Percentiles rank a stretch among this genome's conserved stretches.
Conservation (phyloP, 2,329 filamentous ascomycete genomes). For the Ascochyta koolunga region DNA sequence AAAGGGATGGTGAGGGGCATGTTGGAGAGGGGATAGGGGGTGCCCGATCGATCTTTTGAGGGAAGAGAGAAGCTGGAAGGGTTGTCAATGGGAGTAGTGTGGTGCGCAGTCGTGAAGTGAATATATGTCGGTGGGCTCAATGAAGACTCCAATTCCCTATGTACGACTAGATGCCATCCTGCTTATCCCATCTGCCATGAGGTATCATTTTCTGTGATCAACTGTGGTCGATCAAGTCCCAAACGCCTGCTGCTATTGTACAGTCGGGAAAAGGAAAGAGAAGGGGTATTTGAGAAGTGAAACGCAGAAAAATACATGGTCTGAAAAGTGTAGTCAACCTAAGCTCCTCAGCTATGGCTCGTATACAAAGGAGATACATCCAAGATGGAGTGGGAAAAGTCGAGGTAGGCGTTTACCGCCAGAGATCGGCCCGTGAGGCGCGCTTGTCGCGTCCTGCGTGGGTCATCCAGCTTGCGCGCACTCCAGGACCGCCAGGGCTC, state of each 20-base stretch:
- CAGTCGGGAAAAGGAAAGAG: constrained; percentile 12
- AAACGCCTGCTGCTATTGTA: constrained; percentile 17
- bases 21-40: not conserved
- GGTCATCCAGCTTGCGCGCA: constrained; percentile 41
- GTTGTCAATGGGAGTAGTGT: constrained; percentile 19
- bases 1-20: not conserved
- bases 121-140: not conserved
- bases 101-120: constrained; percentile 19
- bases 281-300: constrained; percentile 24
- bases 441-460: constrained; percentile 42
- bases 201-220: constrained; percentile 1
- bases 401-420: constrained; percentile 24
- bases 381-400: not conserved
- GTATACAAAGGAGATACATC: not conserved
- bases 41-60: constrained; percentile 12
- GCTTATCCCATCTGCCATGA: constrained; percentile 6
- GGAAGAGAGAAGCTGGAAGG: constrained; percentile 15
- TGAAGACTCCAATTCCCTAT: constrained; percentile 14
- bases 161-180: constrained; percentile 12
- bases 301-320: constrained; percentile 1
- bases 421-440: constrained; percentile 43
- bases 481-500: constrained; percentile 23
- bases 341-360: no score
- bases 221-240: not conserved
- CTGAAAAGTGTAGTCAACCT: not conserved